Evolutionary conservation across 768 basidiomycete species (phyloP).

Genomic region (Pleurotus salmoneostramineus): DNA sequence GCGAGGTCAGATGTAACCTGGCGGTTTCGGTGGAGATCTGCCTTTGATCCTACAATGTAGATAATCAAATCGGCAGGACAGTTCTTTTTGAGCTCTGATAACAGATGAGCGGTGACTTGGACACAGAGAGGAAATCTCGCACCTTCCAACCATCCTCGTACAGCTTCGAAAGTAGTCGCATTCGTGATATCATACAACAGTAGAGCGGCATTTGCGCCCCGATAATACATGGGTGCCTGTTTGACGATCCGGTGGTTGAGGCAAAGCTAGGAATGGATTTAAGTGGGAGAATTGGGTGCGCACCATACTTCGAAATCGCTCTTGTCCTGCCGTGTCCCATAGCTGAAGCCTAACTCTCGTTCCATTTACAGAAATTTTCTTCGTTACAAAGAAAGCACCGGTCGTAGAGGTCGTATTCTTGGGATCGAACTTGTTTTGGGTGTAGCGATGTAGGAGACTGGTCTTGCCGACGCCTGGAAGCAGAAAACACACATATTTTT

Average conservation of each 20-base stretch:
- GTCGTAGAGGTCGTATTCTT: constrained; percentile 88
- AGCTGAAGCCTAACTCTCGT: constrained; percentile 83
- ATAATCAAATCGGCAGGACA: constrained; percentile 86
- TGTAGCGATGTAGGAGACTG: constrained; percentile 85
- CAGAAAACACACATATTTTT: neutral
- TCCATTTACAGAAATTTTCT: constrained; percentile 84
- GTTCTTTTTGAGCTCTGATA: constrained; percentile 83
- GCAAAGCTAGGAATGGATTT: constrained; percentile 13
- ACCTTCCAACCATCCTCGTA: constrained; percentile 91
- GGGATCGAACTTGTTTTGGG: constrained; percentile 86
- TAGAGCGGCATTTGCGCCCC: constrained; percentile 90
- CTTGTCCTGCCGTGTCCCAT: constrained; percentile 95
- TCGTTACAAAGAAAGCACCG: constrained; percentile 91
- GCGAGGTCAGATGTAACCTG: constrained; percentile 81
- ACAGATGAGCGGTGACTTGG: neutral
- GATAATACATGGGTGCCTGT: constrained; percentile 95
- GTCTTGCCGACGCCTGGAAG: constrained; percentile 85
- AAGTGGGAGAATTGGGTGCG: constrained; percentile 17
- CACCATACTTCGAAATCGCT: constrained; percentile 89
- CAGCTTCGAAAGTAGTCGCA: constrained; percentile 81
- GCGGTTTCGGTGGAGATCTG: constrained; percentile 68
- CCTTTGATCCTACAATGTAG: constrained; percentile 93
- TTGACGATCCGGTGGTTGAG: constrained; percentile 10
- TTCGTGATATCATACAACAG: constrained; percentile 96
- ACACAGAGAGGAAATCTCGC: constrained; percentile 15